These are phyloP conservation scores for Artomyces pyxidatus DNA, from an alignment of 768 basidiomycete species.

Conservation along the genomic window DNA sequence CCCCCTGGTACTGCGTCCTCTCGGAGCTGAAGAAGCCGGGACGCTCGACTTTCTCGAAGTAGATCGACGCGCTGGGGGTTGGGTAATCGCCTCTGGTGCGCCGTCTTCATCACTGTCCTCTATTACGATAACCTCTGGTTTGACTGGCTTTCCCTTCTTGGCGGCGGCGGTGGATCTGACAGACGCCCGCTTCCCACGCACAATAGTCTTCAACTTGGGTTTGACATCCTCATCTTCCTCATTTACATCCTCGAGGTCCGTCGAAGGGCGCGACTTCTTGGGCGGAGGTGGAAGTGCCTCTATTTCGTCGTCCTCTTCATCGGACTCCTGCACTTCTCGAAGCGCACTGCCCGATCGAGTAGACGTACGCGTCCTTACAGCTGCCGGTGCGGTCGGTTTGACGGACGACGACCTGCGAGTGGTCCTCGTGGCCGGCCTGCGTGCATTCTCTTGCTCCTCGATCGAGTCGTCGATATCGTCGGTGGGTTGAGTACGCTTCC, in stretches of 20 bases:
- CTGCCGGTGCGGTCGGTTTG: slow-evolving; percentile 1
- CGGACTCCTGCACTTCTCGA: slow-evolving; percentile 4
- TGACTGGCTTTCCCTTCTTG: not conserved
- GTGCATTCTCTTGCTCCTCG: slow-evolving; percentile 4
- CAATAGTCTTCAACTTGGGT: no score
- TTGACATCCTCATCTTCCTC: slow-evolving; percentile 14
- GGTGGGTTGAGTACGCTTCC: slow-evolving; percentile 6
- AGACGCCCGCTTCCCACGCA: not conserved
- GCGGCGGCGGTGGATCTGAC: not conserved
- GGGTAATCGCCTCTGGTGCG: not conserved
- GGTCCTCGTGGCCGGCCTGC: slow-evolving; percentile 5
- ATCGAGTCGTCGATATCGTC: slow-evolving; percentile 1
- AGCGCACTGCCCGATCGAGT: slow-evolving; percentile 3
- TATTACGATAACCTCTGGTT: not conserved
- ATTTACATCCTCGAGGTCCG: slow-evolving; percentile 9
- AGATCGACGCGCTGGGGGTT: slow-evolving; percentile 3
- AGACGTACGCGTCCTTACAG: slow-evolving; percentile 5
- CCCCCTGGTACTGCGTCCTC: slow-evolving; percentile 11
- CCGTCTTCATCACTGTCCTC: slow-evolving; percentile 4
- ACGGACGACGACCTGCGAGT: slow-evolving; percentile 10
- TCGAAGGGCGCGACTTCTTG: slow-evolving; percentile 11
- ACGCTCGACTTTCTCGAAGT: not conserved
- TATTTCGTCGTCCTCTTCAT: slow-evolving; percentile 3
- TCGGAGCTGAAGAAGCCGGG: not conserved
- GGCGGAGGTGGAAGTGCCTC: slow-evolving; percentile 8